phyloP scores from a whole-genome alignment of 2,329 filamentous ascomycete species.

The Sordariomycetes sp. region DNA sequence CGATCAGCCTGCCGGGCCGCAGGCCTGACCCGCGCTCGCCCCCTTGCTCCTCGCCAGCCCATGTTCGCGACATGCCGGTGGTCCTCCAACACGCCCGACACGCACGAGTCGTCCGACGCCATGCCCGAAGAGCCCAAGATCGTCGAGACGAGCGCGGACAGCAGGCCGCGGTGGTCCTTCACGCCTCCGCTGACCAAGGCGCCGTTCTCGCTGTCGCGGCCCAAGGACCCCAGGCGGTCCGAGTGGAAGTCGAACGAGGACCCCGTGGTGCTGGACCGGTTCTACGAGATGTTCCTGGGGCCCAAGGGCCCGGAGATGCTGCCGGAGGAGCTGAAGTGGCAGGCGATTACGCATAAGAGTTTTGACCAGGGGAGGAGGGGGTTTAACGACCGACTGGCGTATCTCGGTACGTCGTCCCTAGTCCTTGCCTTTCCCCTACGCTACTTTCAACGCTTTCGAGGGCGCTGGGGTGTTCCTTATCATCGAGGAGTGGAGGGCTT shows the following conservation, averaged over 20 bases:
- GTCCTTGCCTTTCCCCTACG: not conserved
- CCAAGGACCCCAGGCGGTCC: constrained; percentile 40
- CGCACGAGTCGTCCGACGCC: no score
- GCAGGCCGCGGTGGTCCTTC: constrained; percentile 54
- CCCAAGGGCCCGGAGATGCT: constrained; percentile 61
- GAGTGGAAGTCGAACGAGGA: constrained; percentile 65
- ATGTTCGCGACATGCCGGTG: not conserved
- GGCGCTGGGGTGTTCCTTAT: not conserved
- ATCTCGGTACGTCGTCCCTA: constrained; percentile 8
- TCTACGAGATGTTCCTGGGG: constrained; percentile 70
- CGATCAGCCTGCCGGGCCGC: constrained; percentile 4
- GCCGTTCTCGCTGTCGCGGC: constrained; percentile 51
- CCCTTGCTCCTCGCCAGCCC: not conserved
- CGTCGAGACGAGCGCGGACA: not conserved
- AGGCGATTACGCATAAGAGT: constrained; percentile 95
- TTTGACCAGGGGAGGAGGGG: constrained; percentile 92
- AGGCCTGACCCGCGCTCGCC: not conserved
- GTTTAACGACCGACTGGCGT: constrained; percentile 85
- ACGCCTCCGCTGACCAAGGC: constrained; percentile 63
- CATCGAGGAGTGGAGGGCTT: not conserved
- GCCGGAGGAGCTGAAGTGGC: constrained; percentile 89
- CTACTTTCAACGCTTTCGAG: not conserved
- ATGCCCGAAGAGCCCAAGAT: not conserved
- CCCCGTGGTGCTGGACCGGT: constrained; percentile 61
- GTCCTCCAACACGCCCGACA: not conserved